Evolutionary conservation across 2,329 filamentous ascomycete genomes (phyloP), one percentile per base, ranked within the genome.

Genomic region (Colletotrichum incanum): DNA sequence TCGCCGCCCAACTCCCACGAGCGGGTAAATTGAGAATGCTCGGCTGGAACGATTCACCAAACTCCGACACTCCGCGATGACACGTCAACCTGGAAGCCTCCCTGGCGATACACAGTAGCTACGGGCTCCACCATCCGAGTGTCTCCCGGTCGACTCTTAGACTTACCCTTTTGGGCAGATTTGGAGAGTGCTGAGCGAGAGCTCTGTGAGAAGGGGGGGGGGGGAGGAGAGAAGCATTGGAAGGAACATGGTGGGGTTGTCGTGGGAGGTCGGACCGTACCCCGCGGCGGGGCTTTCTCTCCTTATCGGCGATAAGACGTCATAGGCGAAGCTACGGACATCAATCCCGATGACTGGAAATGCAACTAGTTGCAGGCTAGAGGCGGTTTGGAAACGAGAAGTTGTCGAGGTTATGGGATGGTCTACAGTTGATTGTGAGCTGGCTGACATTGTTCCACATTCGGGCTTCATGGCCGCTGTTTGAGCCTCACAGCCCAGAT

Each of bases 221-320:
- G n/a, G n/a, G n/a, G n/a, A n/a, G 37, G 41, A 37, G 31, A n/a
- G 20, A 43, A 26, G 47, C 26, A 28, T 14, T 16, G 23, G 16
- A 8, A 45, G 20, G 43, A 45, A 49, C n/a, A 11, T 23, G 31
- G 62, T 34, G 45, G 31, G 49, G 41, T 31, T 26, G 43, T 34
- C 26, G 52, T 54, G 65, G 49, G 58, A 56, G 45, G 26, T 67
- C 63, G 63, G 47, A 14, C 56, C 41, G 31, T 69, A 72, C 70
- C 65, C 70, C 70, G 70, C 70, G 45, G 65, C 70, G 65, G 54
- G 65, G 59, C 16, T 18, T 45, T 52, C 60, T 26, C 28, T 45
- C 31, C 28, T 63, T 68, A 69, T 60, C 65, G 39, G n/a, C 37
- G 69, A 69, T 72, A 69, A 69, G 52, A 72, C 69, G 65, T 72